phyloP scores from a whole-genome alignment of 306 rosid species.

The Aeschynomene evenia region DNA sequence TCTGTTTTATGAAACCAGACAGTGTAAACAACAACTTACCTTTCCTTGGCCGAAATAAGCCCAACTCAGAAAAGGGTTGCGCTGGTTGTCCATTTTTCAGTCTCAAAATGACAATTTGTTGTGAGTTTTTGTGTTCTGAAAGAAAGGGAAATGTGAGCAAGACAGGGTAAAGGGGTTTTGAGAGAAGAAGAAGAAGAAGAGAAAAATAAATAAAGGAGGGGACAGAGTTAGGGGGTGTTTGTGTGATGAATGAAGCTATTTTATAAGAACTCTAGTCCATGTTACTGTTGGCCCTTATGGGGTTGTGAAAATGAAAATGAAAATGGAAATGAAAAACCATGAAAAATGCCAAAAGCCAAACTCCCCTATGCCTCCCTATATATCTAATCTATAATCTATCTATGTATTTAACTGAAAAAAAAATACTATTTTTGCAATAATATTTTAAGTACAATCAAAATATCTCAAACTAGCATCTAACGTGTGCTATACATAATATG shows the following conservation, averaged over 20 bases:
- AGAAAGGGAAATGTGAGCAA: not conserved
- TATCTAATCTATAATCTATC: not conserved
- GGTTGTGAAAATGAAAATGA: slow-evolving; percentile 32
- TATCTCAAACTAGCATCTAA: too few relatives aligned
- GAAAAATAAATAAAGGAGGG: not conserved
- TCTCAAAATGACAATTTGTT: slow-evolving; percentile 9
- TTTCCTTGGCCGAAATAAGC: slow-evolving; percentile 73
- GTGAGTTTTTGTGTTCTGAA: not conserved
- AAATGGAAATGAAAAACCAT: not conserved
- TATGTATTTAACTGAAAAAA: not conserved
- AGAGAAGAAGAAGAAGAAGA: not conserved
- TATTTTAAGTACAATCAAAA: too few relatives aligned
- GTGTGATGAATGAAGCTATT: slow-evolving; percentile 38
- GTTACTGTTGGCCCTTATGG: slow-evolving; percentile 37
- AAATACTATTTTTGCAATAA: too few relatives aligned
- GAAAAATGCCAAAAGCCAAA: slow-evolving; percentile 38
- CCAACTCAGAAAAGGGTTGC: slow-evolving; percentile 59
- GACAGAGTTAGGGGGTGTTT: slow-evolving; percentile 37
- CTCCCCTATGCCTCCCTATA: not conserved
- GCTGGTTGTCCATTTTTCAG: slow-evolving; percentile 66
- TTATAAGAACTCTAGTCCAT: slow-evolving; percentile 39
- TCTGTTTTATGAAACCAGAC: too few relatives aligned
- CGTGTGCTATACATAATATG: too few relatives aligned
- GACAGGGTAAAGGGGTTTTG: not conserved
- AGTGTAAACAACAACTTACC: too few relatives aligned